phyloP scores from a whole-genome alignment of 1,139 yeast species.

The Sugiyamaella neomexicana region DNA sequence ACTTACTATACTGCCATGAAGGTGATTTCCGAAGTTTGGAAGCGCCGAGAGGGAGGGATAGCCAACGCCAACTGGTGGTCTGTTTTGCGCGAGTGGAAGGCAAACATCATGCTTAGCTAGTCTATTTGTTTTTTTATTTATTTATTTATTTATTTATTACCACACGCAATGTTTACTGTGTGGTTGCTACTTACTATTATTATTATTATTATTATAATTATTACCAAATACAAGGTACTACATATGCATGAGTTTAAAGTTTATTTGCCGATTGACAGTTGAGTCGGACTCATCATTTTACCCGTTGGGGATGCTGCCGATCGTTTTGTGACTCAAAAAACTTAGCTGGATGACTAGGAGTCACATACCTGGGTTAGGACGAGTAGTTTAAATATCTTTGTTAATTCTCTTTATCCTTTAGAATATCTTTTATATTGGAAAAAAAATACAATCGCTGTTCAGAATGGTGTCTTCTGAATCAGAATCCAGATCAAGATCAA shows the following conservation, averaged over 20 bases:
- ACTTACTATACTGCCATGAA: slow-evolving; percentile 86
- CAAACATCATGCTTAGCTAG: slow-evolving; percentile 71
- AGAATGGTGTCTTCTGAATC: slow-evolving; percentile 3
- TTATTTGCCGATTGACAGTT: background rate
- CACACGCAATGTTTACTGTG: background rate
- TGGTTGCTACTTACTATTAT: no score
- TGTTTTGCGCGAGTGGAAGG: slow-evolving; percentile 80
- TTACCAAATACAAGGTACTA: background rate
- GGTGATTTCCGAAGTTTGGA: slow-evolving; percentile 85
- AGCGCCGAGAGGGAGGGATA: slow-evolving; percentile 61
- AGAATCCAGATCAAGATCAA: slow-evolving; percentile 2
- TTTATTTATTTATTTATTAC: slow-evolving; percentile 3
- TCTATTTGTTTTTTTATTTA: background rate
- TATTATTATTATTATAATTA: no score
- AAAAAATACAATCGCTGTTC: background rate
- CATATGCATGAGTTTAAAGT: background rate
- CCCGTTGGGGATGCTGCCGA: slow-evolving; percentile 8
- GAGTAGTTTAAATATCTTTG: background rate
- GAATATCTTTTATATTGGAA: background rate
- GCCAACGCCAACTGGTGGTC: slow-evolving; percentile 73
- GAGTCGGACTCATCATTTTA: background rate
- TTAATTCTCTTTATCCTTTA: background rate
- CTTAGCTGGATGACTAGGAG: slow-evolving; percentile 9
- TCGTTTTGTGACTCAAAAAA: slow-evolving; percentile 9
- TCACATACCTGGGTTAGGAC: slow-evolving; percentile 4